phyloP scores from a whole-genome alignment of 2,329 filamentous ascomycete species.

The Rosellinia necatrix region DNA sequence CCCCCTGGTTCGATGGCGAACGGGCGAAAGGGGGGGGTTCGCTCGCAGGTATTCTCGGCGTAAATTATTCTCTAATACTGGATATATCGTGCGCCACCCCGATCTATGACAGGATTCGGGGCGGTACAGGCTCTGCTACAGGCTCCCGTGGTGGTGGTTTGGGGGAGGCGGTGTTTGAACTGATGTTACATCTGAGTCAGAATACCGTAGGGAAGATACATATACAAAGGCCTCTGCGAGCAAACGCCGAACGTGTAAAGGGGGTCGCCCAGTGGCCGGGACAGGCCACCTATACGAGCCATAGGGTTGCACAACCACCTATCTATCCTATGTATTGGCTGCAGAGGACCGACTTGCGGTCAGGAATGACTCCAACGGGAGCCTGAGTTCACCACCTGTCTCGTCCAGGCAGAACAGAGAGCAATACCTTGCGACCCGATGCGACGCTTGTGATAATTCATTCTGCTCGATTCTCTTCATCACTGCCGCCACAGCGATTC shows the following conservation, averaged over 20 bases:
- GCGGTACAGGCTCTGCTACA: slow-evolving; percentile 20
- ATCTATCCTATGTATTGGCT: slow-evolving; percentile 33
- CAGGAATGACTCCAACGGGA: slow-evolving; percentile 27
- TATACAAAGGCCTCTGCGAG: slow-evolving; percentile 16
- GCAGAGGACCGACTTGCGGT: slow-evolving; percentile 34
- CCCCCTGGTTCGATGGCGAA: slow-evolving; percentile 15
- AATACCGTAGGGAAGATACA: slow-evolving; percentile 30
- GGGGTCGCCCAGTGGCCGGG: slow-evolving; percentile 21
- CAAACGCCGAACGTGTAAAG: slow-evolving; percentile 33
- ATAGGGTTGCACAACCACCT: slow-evolving; percentile 32
- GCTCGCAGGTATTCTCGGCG: slow-evolving; percentile 5
- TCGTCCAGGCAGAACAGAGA: slow-evolving; percentile 5
- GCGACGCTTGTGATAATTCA: slow-evolving; percentile 3
- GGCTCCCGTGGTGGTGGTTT: no score
- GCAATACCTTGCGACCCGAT: slow-evolving; percentile 20
- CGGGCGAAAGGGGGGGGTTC: slow-evolving; percentile 6
- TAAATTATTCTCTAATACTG: slow-evolving; percentile 10
- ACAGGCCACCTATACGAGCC: slow-evolving; percentile 34
- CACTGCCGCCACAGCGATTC: not conserved
- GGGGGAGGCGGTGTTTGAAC: slow-evolving; percentile 28
- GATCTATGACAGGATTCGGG: slow-evolving; percentile 19
- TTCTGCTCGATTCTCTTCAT: not conserved
- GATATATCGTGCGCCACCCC: slow-evolving; percentile 20
- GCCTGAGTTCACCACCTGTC: slow-evolving; percentile 13
- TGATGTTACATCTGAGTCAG: slow-evolving; percentile 39